Evolutionary conservation across 768 basidiomycete genomes (phyloP), one percentile per base, ranked within the genome.

Genomic region (Lentinula guzmanii): DNA sequence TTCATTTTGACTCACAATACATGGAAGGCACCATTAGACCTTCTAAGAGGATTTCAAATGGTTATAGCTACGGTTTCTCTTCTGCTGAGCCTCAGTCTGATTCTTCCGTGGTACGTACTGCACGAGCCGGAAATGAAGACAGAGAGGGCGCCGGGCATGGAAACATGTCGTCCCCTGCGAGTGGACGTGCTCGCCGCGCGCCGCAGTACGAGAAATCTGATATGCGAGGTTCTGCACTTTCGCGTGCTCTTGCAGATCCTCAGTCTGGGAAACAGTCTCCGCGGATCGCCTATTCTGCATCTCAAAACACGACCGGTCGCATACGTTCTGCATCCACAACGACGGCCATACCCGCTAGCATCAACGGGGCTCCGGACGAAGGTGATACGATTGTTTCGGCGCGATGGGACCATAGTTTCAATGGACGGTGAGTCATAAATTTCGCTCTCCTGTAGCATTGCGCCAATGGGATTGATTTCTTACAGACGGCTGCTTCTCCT

Each of bases 401-500:
- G 9, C 65, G 70, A 33, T 84, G 80, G 80, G 81, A 82, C 61
- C 57, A 60, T 10, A 50, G 76, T 50, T 62, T 58, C 21, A 51
- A 41, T 33, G 64, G 37, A 31, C 63, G 60, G 53, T 52, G 37
- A 59, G 57, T 52, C 53, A 6, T 61, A 64, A 24, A 43, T 43
- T 67, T 69, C 43, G 37, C 45, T 65, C 66, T 45, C 65, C 64
- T 33, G 63, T 60, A 66, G 65, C 33, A 11, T 28, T 11, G 48
- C 9, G 55, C 33, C 37, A 18, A n/a, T 9, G n/a, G 6, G 8
- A 21, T 21, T 15, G 31, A 34, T n/a, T 9, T 48, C 34, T 51
- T 60, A 41, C 55, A 80, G 81, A 46, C 75, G 77, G 28, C 65
- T 86, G 5, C 76, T 87, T 10, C 68, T 87, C 55, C 72, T 87